These are phyloP conservation scores for Metschnikowia reukaufii DNA, from an alignment of 805 yeast genomes.

Conservation along the genomic window DNA sequence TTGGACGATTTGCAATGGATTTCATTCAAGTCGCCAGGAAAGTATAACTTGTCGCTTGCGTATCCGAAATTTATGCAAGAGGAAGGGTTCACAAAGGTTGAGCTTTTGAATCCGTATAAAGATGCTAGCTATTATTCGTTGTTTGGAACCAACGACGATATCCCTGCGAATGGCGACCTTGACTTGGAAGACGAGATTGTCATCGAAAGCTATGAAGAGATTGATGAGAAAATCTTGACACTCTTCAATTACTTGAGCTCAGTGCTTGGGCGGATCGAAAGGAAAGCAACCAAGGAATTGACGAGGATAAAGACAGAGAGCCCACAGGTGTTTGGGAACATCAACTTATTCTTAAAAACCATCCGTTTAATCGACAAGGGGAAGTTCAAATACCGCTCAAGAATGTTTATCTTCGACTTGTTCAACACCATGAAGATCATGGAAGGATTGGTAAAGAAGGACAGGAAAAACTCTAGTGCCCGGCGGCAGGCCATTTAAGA, in stretches of 20 bases:
- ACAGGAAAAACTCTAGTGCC: slow-evolving; percentile 29
- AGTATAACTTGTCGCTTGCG: slow-evolving; percentile 10
- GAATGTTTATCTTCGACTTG: slow-evolving; percentile 66
- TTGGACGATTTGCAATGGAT: slow-evolving; percentile 80
- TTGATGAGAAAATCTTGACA: slow-evolving; percentile 27
- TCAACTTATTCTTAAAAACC: slow-evolving; percentile 53
- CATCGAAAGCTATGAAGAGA: slow-evolving; percentile 16
- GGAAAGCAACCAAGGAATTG: slow-evolving; percentile 58
- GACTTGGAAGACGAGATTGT: slow-evolving; percentile 19
- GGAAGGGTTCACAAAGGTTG: slow-evolving; percentile 16
- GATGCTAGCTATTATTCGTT: slow-evolving; percentile 16
- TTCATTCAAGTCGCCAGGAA: slow-evolving; percentile 5
- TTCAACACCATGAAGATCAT: slow-evolving; percentile 49
- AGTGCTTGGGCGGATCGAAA: slow-evolving; percentile 41
- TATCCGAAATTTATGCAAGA: slow-evolving; percentile 19
- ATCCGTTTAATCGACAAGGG: slow-evolving; percentile 52
- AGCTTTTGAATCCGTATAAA: slow-evolving; percentile 16
- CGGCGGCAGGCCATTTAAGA: slow-evolving; percentile 1
- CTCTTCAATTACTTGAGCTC: slow-evolving; percentile 54
- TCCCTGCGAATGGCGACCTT: slow-evolving; percentile 7
- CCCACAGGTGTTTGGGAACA: slow-evolving; percentile 55
- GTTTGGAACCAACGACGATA: slow-evolving; percentile 14
- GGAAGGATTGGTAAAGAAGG: slow-evolving; percentile 50
- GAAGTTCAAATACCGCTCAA: slow-evolving; percentile 59
- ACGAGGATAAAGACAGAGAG: slow-evolving; percentile 50